Evolutionary conservation across 1,284 basidiomycete species (phyloP).

Genomic region (Puccinia coronata): DNA sequence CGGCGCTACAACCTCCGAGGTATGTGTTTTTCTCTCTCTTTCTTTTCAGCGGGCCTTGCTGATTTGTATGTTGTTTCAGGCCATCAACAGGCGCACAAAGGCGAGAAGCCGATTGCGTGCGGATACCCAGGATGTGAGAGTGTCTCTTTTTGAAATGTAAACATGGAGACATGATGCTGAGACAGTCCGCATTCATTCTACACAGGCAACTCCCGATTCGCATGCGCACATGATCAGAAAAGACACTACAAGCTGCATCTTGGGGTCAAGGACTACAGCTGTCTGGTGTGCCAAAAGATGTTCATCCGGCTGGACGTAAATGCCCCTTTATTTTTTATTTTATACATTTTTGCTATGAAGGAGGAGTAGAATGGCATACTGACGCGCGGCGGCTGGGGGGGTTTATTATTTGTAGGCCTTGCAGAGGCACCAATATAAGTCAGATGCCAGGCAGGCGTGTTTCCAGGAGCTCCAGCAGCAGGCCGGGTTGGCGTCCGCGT

Average conservation of each 20-base stretch:
- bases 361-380: no score
- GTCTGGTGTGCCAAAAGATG: constrained; percentile 30
- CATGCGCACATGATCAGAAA: constrained; percentile 46
- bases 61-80: not conserved
- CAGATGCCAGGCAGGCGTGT: constrained; percentile 43
- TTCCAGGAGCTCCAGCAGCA: constrained; percentile 22
- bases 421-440: constrained; percentile 46
- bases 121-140: constrained; percentile 46
- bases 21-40: not conserved
- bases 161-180: not conserved
- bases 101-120: constrained; percentile 43
- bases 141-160: not conserved
- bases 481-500: not conserved
- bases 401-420: no score
- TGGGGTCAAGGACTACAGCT: constrained; percentile 43
- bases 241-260: constrained; percentile 46
- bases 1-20: constrained; percentile 43
- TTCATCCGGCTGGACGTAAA: constrained; percentile 42
- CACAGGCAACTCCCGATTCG: constrained; percentile 38
- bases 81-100: constrained; percentile 45
- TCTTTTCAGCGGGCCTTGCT: not conserved
- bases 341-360: no score
- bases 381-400: no score
- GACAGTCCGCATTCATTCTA: not conserved
- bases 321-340: not conserved